Percentiles rank a stretch among this genome's conserved stretches.
phyloP scores from a whole-genome alignment of 2,329 filamentous ascomycete genomes.

The Catunica adiposa region DNA sequence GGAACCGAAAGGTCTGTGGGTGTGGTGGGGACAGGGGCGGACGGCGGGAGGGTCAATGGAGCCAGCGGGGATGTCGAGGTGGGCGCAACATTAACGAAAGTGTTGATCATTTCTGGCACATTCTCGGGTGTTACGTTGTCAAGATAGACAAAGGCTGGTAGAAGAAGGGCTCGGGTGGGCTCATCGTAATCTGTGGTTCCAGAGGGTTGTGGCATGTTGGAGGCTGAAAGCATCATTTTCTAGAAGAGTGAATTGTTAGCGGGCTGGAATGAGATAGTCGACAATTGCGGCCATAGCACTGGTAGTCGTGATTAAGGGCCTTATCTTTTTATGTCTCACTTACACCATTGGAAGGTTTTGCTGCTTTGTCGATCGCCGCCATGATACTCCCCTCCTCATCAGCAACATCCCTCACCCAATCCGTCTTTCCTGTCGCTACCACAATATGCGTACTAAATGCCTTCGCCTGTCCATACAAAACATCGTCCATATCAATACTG shows the following conservation, averaged over 20 bases:
- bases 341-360: constrained; percentile 52
- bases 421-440: constrained; percentile 86
- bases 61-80: constrained; percentile 53
- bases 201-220: constrained; percentile 69
- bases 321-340: constrained; percentile 22
- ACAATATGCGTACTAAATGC: constrained; percentile 81
- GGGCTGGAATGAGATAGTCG: too few species aligned
- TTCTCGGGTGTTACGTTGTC: constrained; percentile 66
- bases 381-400: constrained; percentile 79
- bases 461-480: constrained; percentile 70
- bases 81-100: constrained; percentile 53
- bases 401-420: constrained; percentile 80
- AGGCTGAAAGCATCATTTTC: constrained; percentile 81
- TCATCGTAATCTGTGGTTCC: constrained; percentile 44
- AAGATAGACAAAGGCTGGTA: constrained; percentile 69
- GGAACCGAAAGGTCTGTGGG: constrained; percentile 20
- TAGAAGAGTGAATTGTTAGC: constrained; percentile 21
- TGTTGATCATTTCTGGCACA: constrained; percentile 53
- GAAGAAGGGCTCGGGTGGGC: constrained; percentile 65
- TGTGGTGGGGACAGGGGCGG: constrained; percentile 20
- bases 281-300: too few species aligned
- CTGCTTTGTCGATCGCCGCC: constrained; percentile 49
- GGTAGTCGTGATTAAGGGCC: too few species aligned
- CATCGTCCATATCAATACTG: constrained; percentile 60
- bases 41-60: constrained; percentile 24